Base-by-base conservation (phyloP, 352 stramenopile species). In the Globisporangium recalcitrans region DNA sequence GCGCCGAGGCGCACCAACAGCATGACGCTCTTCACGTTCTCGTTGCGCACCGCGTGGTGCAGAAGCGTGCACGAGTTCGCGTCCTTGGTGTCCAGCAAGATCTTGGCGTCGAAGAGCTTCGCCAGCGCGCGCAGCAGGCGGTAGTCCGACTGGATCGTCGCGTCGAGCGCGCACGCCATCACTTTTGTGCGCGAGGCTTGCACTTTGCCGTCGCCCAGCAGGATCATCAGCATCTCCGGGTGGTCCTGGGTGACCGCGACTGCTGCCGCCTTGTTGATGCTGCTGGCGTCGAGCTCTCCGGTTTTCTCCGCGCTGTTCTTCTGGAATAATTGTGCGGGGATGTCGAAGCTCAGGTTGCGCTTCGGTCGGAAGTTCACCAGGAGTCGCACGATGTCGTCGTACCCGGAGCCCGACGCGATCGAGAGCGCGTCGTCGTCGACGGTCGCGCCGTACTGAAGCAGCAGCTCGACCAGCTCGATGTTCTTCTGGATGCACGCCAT, bases 381-480 rank as follows among this genome's bases (percentile, higher is more conserved):
- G 16, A 69, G 59, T 0, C 65, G 63, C 16, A 87, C 61, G 14
- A 88, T 71, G 29, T 77, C 62, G 6, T 69, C 65, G 58, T 85
- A 63, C 31, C 80, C 80, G 3, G 65, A 57, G 53, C 69, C 75
- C 29, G 71, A 63, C 1, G 78, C 72, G 31, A 75, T 71, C 48
- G 84, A 65, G 22, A 92, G 68, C 14, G 78, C 71, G 13, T 88
- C 78, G 16, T 89, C 82, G 58, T 92, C 82, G 19, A 88, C 73
- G 2, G 32, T 56, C 0, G 80, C 80, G 19, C 82, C 82, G 47
- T 86, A 73, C 29, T 85, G 76, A 38, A 92, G 69, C 66, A 92
- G 63, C 16, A 90, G 32, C 56, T 85, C 74, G 9, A 88, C 49
- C 19, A 88, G 65, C 55, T 84, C 75, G 4, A 62, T 21, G 64